phyloP scores from a whole-genome alignment of 148 eudicot genomes.

The Diospyros lotus region DNA sequence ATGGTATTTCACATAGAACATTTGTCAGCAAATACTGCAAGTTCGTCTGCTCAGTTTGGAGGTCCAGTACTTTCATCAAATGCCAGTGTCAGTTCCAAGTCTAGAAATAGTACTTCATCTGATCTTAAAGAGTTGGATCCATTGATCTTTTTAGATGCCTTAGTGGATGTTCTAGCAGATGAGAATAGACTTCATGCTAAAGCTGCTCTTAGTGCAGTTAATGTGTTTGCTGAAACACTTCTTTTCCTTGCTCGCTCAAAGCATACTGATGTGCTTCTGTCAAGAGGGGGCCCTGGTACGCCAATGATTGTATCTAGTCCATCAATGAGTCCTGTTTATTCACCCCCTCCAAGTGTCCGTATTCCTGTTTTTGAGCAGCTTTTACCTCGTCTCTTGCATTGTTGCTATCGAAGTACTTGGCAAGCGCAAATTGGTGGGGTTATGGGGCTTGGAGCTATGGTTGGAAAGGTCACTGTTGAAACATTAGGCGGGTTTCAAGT shows the following conservation, averaged over 20 bases:
- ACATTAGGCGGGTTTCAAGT: conserved; percentile 78
- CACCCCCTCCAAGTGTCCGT: conserved; percentile 93
- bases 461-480: conserved; percentile 97
- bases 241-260: conserved; percentile 73
- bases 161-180: conserved; percentile 91
- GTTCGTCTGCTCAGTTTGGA: conserved; percentile 43
- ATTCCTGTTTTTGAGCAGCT: conserved; percentile 93
- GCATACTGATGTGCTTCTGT: conserved; percentile 62
- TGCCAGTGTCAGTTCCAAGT: conserved; percentile 35
- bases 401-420: conserved; percentile 94
- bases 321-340: conserved; percentile 91
- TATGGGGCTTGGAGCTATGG: conserved; percentile 87
- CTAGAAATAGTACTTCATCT: conserved; percentile 47
- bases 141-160: conserved; percentile 83
- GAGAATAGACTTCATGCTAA: conserved; percentile 91
- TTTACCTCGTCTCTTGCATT: conserved; percentile 84
- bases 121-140: conserved; percentile 94
- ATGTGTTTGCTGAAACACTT: conserved; percentile 74
- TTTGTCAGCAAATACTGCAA: conserved; percentile 37
- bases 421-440: conserved; percentile 98
- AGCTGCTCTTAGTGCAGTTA: conserved; percentile 83
- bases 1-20: conserved; percentile 75
- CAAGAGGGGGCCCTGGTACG: conserved; percentile 92
- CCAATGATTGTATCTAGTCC: conserved; percentile 99
- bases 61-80: conserved; percentile 47